Percentiles rank a stretch among this genome's conserved stretches.
These are phyloP conservation scores for Dipteronia sinensis DNA, from an alignment of 345 rosid genomes.

Conservation along the genomic window DNA sequence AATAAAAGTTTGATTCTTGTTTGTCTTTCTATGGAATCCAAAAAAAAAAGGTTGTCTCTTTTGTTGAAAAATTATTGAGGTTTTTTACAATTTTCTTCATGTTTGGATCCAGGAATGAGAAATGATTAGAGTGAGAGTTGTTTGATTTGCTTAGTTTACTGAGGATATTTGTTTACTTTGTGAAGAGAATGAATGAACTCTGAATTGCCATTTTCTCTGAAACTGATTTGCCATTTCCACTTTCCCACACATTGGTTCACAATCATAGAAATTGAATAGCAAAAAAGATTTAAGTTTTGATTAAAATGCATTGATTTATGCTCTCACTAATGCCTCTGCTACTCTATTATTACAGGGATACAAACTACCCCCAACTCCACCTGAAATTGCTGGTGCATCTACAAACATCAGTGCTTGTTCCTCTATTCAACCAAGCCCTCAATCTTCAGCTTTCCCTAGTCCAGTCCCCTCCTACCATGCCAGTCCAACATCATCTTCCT, in stretches of 20 bases:
- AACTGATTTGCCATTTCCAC: not conserved
- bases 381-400: conserved; percentile 47
- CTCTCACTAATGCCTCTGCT: conserved; percentile 11
- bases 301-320: not conserved
- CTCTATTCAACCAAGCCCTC: conserved; percentile 81
- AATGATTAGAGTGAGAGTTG: not conserved
- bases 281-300: not conserved
- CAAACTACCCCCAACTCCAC: conserved; percentile 55
- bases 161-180: not conserved
- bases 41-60: not conserved
- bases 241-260: not conserved
- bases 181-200: not conserved
- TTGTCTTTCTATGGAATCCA: not conserved
- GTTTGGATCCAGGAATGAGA: not conserved
- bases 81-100: not conserved
- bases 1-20: not conserved
- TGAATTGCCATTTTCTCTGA: not conserved
- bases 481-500: conserved; percentile 82
- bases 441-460: conserved; percentile 73
- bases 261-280: not conserved
- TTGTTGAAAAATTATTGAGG: not conserved
- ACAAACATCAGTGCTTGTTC: conserved; percentile 66
- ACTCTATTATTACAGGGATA: conserved; percentile 57
- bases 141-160: no score
- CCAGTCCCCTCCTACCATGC: conserved; percentile 76